These are phyloP conservation scores for Ganoderma lingzhi DNA, from an alignment of 1,284 basidiomycete species.

Conservation along the genomic window DNA sequence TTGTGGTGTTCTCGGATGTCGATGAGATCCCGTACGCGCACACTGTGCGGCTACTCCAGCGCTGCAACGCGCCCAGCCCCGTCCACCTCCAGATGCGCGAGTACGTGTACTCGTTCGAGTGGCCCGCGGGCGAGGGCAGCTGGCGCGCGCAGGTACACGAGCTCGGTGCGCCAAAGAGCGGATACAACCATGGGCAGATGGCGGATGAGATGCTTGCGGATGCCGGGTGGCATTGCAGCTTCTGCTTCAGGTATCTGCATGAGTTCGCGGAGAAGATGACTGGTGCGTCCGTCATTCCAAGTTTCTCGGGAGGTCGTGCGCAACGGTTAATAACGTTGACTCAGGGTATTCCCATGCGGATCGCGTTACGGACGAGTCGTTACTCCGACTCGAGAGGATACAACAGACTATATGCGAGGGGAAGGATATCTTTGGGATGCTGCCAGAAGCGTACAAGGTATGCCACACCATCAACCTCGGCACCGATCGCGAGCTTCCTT, in stretches of 20 bases:
- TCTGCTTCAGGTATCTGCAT: conserved; percentile 67
- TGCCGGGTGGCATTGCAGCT: conserved; percentile 69
- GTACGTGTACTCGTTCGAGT: conserved; percentile 62
- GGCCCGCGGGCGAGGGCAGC: conserved; percentile 46
- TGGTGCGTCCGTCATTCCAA: conserved; percentile 23
- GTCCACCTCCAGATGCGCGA: conserved; percentile 73
- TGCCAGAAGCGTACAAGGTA: conserved; percentile 66
- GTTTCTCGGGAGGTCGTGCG: not conserved
- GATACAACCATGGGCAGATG: conserved; percentile 65
- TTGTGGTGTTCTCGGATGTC: conserved; percentile 74
- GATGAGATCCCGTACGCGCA: conserved; percentile 72
- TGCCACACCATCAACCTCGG: conserved; percentile 33
- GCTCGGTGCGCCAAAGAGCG: conserved; percentile 40
- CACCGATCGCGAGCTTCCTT: conserved; percentile 22
- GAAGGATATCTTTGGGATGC: conserved; percentile 71
- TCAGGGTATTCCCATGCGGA: conserved; percentile 69
- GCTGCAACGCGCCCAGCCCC: conserved; percentile 63
- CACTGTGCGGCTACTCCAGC: conserved; percentile 62
- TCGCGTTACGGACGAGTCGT: conserved; percentile 61
- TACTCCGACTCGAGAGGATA: conserved; percentile 61
- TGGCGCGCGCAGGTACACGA: conserved; percentile 59
- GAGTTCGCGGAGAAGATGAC: conserved; percentile 72
- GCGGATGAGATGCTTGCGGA: conserved; percentile 64
- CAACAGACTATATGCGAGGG: conserved; percentile 69
- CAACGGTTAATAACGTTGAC: not conserved